These are phyloP conservation scores for Phyllosticta paracitricarpa DNA, from an alignment of 2,329 filamentous ascomycete species.

Conservation along the genomic window DNA sequence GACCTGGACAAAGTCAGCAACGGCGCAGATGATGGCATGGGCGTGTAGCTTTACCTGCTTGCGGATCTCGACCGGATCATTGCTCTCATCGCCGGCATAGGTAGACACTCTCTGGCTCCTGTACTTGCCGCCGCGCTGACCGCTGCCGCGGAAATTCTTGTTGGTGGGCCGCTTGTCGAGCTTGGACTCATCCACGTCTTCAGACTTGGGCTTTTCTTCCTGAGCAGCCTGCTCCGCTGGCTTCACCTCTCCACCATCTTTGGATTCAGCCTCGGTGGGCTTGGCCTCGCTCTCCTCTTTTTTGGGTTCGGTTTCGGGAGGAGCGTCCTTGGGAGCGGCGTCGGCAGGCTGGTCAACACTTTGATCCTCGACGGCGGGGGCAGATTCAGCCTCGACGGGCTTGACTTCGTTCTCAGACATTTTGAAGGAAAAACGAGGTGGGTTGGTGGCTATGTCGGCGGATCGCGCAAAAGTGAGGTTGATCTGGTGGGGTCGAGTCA, in stretches of 20 bases:
- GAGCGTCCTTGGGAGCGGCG: not conserved
- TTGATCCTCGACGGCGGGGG: conserved; percentile 12
- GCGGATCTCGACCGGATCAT: conserved; percentile 72
- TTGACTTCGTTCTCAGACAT: conserved; percentile 12
- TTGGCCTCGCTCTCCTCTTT: conserved; percentile 7
- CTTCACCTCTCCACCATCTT: not conserved
- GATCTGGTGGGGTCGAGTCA: conserved; percentile 5
- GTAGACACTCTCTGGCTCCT: conserved; percentile 19
- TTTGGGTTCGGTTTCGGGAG: not conserved
- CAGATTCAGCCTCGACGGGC: conserved; percentile 15
- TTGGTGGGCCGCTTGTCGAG: conserved; percentile 9
- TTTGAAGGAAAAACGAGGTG: not conserved
- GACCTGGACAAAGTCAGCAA: conserved; percentile 47
- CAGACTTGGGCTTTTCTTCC: conserved; percentile 12
- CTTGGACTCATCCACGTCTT: conserved; percentile 10
- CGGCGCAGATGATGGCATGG: not conserved
- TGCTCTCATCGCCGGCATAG: conserved; percentile 50
- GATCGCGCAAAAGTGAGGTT: not conserved
- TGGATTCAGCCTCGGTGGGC: conserved; percentile 7
- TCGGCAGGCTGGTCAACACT: conserved; percentile 5
- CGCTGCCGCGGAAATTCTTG: conserved; percentile 8
- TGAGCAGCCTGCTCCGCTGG: conserved; percentile 14
- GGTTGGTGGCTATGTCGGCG: not conserved
- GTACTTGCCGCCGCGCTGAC: not conserved
- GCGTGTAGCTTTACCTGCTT: conserved; percentile 52